Percentiles rank a stretch among this genome's conserved stretches.
Conservation (phyloP, 2,329 filamentous ascomycete species). For the Fusarium agapanthi region DNA sequence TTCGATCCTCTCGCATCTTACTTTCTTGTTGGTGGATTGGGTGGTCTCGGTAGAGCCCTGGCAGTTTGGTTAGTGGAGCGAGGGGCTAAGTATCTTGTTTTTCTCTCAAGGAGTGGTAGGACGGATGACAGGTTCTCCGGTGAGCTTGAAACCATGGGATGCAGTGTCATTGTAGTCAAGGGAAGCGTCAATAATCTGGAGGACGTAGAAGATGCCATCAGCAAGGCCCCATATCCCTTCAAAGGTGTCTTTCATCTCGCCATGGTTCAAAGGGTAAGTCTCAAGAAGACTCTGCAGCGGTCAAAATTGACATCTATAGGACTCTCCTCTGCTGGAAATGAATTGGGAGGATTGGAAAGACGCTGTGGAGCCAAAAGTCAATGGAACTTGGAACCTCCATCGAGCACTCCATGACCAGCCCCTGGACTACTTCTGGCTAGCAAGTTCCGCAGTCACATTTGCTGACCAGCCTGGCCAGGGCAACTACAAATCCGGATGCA, state of each 20-base stretch:
- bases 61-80: constrained; percentile 26
- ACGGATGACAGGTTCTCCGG: constrained; percentile 4
- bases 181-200: constrained; percentile 2
- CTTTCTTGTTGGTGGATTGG: constrained; percentile 37
- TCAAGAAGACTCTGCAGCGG: no score
- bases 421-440: constrained; percentile 49
- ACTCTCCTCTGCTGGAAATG: constrained; percentile 45
- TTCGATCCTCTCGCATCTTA: constrained; percentile 17
- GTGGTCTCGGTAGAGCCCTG: constrained; percentile 37
- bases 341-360: constrained; percentile 36
- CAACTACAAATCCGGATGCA: constrained; percentile 17
- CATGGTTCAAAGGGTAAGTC: constrained; percentile 37
- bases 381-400: constrained; percentile 46
- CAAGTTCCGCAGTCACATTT: not conserved
- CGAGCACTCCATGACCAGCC: not conserved
- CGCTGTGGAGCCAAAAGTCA: constrained; percentile 46
- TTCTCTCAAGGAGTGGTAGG: constrained; percentile 43
- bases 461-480: constrained; percentile 12
- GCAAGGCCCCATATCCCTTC: constrained; percentile 10
- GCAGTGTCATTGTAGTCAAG: not conserved
- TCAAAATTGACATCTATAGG: constrained; percentile 11
- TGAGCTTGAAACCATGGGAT: constrained; percentile 25
- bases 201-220: constrained; percentile 19
- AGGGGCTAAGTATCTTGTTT: constrained; percentile 41
- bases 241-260: constrained; percentile 43